Conservation (phyloP, 2,329 filamentous ascomycete species). For the Calycina herbarum region DNA sequence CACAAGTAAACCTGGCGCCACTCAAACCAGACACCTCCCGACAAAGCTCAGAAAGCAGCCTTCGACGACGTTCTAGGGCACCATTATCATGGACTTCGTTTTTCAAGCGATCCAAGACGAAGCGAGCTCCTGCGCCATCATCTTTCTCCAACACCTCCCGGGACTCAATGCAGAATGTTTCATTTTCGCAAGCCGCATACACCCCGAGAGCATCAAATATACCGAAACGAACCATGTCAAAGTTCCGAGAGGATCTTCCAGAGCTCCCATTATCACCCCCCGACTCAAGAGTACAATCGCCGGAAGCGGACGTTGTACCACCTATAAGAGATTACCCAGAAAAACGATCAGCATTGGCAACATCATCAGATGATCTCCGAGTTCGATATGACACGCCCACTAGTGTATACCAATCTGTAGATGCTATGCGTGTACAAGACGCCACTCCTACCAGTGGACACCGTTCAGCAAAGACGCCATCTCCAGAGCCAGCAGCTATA, state of each 20-base stretch:
- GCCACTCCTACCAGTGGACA: constrained; percentile 48
- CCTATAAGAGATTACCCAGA: constrained; percentile 37
- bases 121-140: constrained; percentile 58
- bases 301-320: constrained; percentile 56
- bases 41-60: constrained; percentile 56
- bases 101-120: constrained; percentile 57
- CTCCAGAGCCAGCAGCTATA: constrained; percentile 51
- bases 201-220: constrained; percentile 40
- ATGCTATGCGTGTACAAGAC: constrained; percentile 40
- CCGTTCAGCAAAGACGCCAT: constrained; percentile 44
- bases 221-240: constrained; percentile 81
- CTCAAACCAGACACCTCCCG: constrained; percentile 34
- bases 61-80: constrained; percentile 32
- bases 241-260: constrained; percentile 88
- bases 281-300: constrained; percentile 77
- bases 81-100: constrained; percentile 67
- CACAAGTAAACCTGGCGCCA: not conserved
- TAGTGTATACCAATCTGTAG: constrained; percentile 45
- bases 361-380: constrained; percentile 37
- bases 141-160: constrained; percentile 92
- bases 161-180: constrained; percentile 68
- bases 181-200: constrained; percentile 27
- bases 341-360: constrained; percentile 27
- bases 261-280: constrained; percentile 85
- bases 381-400: constrained; percentile 50